Percentiles rank a stretch among this genome's conserved stretches.
Conservation (phyloP, 1,139 yeast genomes). For the Kluyveromyces marxianus region DNA sequence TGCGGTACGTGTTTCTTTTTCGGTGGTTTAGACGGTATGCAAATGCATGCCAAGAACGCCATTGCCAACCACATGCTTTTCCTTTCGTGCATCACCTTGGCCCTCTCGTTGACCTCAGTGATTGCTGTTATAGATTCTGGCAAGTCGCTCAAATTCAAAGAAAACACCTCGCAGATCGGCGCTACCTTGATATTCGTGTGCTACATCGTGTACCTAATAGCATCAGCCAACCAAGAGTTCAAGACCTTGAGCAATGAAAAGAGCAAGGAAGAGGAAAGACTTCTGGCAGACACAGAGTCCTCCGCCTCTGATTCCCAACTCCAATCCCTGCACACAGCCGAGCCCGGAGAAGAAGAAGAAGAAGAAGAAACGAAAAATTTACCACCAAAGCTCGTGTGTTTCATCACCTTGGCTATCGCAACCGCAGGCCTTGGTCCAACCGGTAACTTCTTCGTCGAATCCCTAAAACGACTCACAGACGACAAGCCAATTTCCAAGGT, state of each 20-base stretch:
- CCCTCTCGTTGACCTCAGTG: conserved; percentile 16
- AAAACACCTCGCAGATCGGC: conserved; percentile 18
- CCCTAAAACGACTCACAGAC: conserved; percentile 33
- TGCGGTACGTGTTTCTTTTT: conserved; percentile 20
- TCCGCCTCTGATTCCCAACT: neutral
- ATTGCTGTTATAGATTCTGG: conserved; percentile 13
- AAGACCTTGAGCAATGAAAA: conserved; percentile 13
- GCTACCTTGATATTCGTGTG: conserved; percentile 17
- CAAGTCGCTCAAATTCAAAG: conserved; percentile 12
- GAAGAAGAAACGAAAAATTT: conserved; percentile 8
- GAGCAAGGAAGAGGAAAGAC: neutral
- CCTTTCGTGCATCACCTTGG: conserved; percentile 14
- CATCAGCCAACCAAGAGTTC: conserved; percentile 20
- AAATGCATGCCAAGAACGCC: conserved; percentile 12
- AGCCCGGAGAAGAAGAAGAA: neutral
- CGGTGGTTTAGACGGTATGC: conserved; percentile 19
- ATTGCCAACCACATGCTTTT: conserved; percentile 16
- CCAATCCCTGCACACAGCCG: neutral
- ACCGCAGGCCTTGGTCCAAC: conserved; percentile 20
- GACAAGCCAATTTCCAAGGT: conserved; percentile 17
- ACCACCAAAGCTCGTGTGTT: conserved; percentile 17
- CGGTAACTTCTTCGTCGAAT: conserved; percentile 43
- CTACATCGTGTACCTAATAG: conserved; percentile 15
- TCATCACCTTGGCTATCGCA: conserved; percentile 17
- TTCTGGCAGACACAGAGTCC: neutral